These are phyloP conservation scores for Cladosporium sp. DNA, from an alignment of 2,329 filamentous ascomycete genomes.

Conservation along the genomic window DNA sequence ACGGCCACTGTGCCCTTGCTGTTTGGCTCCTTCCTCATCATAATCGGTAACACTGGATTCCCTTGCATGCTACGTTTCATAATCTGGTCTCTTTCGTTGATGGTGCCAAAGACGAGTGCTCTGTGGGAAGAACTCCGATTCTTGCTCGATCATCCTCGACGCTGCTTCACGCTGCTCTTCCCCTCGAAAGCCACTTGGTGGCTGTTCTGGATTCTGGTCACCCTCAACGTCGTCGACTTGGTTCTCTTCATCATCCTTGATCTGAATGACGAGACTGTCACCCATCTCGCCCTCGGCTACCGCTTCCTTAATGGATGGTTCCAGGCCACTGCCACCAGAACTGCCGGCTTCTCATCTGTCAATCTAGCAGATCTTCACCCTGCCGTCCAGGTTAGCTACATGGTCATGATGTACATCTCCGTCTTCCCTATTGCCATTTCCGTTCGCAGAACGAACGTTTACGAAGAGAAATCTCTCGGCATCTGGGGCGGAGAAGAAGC, in stretches of 20 bases:
- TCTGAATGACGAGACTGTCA: constrained; percentile 70
- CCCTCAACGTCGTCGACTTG: constrained; percentile 81
- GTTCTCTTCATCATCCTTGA: constrained; percentile 92
- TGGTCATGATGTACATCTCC: constrained; percentile 99
- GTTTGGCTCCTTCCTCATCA: constrained; percentile 79
- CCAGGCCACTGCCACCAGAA: constrained; percentile 84
- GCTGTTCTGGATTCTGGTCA: constrained; percentile 82
- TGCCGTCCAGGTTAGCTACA: constrained; percentile 87
- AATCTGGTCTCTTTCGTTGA: constrained; percentile 76
- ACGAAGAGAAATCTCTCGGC: constrained; percentile 85
- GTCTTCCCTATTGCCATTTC: constrained; percentile 96
- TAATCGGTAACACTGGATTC: constrained; percentile 94
- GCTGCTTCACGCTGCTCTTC: constrained; percentile 94
- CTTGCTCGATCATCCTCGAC: constrained; percentile 87
- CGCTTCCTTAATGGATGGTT: constrained; percentile 85
- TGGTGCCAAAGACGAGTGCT: constrained; percentile 65
- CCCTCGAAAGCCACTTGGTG: constrained; percentile 91
- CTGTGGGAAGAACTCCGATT: constrained; percentile 90
- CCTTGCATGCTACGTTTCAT: constrained; percentile 91
- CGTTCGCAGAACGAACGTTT: constrained; percentile 90
- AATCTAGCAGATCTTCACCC: constrained; percentile 78
- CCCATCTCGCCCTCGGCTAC: constrained; percentile 66
- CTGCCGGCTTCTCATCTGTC: constrained; percentile 84
- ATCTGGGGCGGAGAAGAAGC: constrained; percentile 61
- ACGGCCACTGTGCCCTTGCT: constrained; percentile 73